Conservation (phyloP, 306 rosid species). For the Castanea mollissima region DNA sequence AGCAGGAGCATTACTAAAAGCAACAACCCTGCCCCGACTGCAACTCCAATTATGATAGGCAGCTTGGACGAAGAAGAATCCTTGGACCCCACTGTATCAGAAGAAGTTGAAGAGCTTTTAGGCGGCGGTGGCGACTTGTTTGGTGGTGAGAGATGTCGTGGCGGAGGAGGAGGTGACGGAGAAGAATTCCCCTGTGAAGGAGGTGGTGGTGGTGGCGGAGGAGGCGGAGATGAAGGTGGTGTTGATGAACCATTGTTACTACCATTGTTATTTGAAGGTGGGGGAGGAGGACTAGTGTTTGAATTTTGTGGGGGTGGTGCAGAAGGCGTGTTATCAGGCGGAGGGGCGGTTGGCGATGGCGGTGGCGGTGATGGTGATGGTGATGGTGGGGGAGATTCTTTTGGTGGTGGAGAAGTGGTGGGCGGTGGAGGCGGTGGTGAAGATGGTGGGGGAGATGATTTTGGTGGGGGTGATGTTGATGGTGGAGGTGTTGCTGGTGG, state of each 20-base stretch:
- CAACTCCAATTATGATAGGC: constrained; percentile 47
- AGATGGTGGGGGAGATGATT: constrained; percentile 11
- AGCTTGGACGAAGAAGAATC: background rate
- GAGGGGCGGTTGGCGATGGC: background rate
- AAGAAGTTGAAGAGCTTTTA: background rate
- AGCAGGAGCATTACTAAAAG: constrained; percentile 30
- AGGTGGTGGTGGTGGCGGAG: background rate
- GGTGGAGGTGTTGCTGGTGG: background rate
- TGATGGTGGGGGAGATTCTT: background rate
- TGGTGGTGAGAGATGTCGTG: constrained; percentile 13
- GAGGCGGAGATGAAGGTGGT: constrained; percentile 8
- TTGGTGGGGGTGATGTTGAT: constrained; percentile 1
- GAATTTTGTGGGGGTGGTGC: background rate
- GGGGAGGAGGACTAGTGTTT: constrained; percentile 22
- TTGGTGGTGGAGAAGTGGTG: background rate
- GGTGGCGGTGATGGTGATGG: constrained; percentile 22
- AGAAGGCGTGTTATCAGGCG: background rate
- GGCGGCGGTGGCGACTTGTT: constrained; percentile 33
- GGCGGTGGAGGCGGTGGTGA: constrained; percentile 15
- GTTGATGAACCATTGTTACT: background rate
- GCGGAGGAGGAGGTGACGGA: background rate
- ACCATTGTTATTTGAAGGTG: background rate
- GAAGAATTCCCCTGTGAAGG: background rate
- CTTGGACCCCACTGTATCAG: background rate
- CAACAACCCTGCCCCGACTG: constrained; percentile 45